phyloP scores from a whole-genome alignment of 345 rosid species.

The Brassica juncea region DNA sequence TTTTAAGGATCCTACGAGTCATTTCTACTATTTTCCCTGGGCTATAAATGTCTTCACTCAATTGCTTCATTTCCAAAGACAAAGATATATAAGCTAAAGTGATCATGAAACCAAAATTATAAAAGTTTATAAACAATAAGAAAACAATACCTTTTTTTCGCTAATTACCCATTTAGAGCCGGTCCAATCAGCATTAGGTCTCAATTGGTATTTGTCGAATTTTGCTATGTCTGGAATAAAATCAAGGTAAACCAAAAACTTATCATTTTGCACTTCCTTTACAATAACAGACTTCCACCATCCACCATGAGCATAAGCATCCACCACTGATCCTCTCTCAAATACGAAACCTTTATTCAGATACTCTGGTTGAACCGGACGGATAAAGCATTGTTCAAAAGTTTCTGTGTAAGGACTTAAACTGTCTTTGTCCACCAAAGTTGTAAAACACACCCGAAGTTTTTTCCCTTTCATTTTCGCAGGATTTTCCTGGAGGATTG shows the following conservation, averaged over 20 bases:
- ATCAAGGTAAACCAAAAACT: background rate
- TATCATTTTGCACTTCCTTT: no score
- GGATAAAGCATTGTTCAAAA: no score
- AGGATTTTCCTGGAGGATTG: no score
- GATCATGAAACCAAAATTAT: background rate
- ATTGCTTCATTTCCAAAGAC: background rate
- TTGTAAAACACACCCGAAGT: no score
- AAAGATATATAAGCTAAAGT: background rate
- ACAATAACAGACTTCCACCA: no score
- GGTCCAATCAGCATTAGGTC: background rate
- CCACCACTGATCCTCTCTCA: no score
- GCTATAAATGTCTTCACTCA: background rate
- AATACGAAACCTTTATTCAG: no score
- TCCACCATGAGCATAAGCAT: no score
- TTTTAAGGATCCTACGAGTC: background rate
- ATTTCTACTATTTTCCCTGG: background rate
- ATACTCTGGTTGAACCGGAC: no score
- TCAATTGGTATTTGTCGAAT: background rate
- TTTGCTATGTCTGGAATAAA: background rate
- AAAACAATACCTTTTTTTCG: background rate
- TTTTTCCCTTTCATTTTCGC: no score
- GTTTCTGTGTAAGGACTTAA: no score
- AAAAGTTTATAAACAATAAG: background rate
- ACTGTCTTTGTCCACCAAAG: no score
- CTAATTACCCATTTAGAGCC: background rate